Base-by-base conservation (phyloP, 495 filamentous ascomycete genomes). In the Friedmanniomyces simplex region DNA sequence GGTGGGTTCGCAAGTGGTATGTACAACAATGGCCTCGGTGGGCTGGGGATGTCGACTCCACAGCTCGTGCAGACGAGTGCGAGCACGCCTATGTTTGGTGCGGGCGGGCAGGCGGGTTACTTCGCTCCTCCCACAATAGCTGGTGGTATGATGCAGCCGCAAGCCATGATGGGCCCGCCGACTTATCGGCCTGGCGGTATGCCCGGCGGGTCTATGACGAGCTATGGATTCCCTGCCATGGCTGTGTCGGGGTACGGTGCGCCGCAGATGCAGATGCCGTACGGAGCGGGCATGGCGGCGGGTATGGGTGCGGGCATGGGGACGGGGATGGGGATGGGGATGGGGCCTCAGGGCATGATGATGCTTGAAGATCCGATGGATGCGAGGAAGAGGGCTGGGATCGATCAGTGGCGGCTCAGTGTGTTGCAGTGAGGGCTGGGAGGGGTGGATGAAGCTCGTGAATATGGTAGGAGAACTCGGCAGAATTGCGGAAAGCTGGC, bases 351-450 rank as follows among this genome's bases (percentile, higher is more conserved):
- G n/a, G 41, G 47, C 21, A 63, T 67, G 61, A 51, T 70, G 57
- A 65, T 67, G 61, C 47, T 70, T 55, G 61, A 63, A 32, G 64
- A 69, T 32, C 59, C 62, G 22, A 63, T 78, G 57, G 77, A 82
- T 52, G 72, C 76, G n/a, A 75, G 71, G 32, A 86, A 87, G 66
- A 77, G 81, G 65, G 87, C 87, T 52, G 80, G 87, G 73, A 89
- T 97, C 64, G 89, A 97, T 71, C 79, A 85, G 57, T 97, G 91
- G 91, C 80, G 91, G 64, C 83, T 88, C 72, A 87, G 88, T 63
- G 80, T 96, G 50, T 76, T 78, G 76, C 77, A 79, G 60, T 49
- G 41, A 43, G 41, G 10, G 28, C 28, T n/a, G n/a, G n/a, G n/a
- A n/a, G n/a, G n/a, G n/a, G n/a, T n/a, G n/a, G n/a, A n/a, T n/a